A percentile compares a stretch with the other conserved stretches of the same genome.
phyloP scores from a whole-genome alignment of 2,329 filamentous ascomycete genomes.

The Pseudocercospora fijiensis region DNA sequence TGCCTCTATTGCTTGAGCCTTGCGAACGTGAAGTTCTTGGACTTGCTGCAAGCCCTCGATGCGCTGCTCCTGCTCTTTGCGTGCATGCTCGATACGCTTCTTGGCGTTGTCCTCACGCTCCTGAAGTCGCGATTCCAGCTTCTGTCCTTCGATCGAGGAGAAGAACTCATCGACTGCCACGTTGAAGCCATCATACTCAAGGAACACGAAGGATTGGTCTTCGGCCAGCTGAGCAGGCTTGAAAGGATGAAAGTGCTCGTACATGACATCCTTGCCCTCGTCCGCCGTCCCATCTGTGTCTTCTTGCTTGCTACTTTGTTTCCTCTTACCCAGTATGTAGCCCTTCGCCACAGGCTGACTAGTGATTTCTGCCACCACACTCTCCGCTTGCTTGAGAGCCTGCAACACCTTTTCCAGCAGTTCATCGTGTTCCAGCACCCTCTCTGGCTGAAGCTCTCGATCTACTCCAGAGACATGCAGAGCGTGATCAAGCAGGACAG shows the following conservation, averaged over 20 bases:
- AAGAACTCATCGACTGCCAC: constrained; percentile 95
- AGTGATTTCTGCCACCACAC: constrained; percentile 67
- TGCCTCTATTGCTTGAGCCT: constrained; percentile 85
- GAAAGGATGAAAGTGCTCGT: constrained; percentile 96
- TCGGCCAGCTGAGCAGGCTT: constrained; percentile 74
- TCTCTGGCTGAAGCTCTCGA: constrained; percentile 62
- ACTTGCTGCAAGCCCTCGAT: constrained; percentile 79
- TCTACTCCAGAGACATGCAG: constrained; percentile 71
- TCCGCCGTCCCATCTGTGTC: constrained; percentile 38
- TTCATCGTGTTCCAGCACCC: constrained; percentile 66
- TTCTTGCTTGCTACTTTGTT: constrained; percentile 23
- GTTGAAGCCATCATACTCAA: constrained; percentile 84
- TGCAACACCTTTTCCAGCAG: constrained; percentile 66
- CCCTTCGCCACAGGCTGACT: constrained; percentile 67
- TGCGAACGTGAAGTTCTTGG: constrained; percentile 79
- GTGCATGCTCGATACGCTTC: constrained; percentile 80
- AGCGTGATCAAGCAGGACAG: constrained; percentile 82
- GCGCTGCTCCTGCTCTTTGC: constrained; percentile 77
- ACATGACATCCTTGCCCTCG: constrained; percentile 56
- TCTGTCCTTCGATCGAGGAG: constrained; percentile 92
- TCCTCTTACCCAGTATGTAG: constrained; percentile 77
- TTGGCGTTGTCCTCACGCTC: constrained; percentile 81
- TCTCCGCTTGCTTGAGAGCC: constrained; percentile 68
- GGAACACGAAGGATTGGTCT: constrained; percentile 63
- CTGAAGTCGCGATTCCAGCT: constrained; percentile 75